A percentile compares a stretch with the other conserved stretches of the same genome.
Conservation (phyloP, 1,284 basidiomycete genomes). For the Fereydounia khargensis region DNA sequence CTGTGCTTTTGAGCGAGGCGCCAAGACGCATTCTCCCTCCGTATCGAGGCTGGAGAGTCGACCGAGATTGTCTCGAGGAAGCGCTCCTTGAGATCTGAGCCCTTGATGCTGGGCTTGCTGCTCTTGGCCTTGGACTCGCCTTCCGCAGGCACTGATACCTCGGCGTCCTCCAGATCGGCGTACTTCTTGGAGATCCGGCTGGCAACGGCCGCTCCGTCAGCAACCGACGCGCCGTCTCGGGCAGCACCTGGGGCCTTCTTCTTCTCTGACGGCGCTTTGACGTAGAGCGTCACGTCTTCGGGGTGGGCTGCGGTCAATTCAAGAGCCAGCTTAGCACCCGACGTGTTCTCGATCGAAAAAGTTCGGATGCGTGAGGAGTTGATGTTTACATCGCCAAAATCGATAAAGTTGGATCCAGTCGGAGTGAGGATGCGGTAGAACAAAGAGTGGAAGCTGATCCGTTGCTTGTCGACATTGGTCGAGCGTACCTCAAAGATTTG, state of each 20-base stretch:
- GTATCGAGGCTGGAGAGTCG: constrained; percentile 47
- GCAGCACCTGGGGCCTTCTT: not conserved
- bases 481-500: constrained; percentile 61
- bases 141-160: constrained; percentile 1
- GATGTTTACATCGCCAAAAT: constrained; percentile 62
- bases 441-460: constrained; percentile 62
- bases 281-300: constrained; percentile 61
- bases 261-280: constrained; percentile 40
- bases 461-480: constrained; percentile 61
- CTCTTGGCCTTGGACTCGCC: constrained; percentile 9
- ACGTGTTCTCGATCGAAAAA: constrained; percentile 61
- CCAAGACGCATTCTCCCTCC: constrained; percentile 49
- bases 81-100: constrained; percentile 58
- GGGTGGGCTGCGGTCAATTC: constrained; percentile 61
- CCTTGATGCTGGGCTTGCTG: constrained; percentile 21
- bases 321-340: constrained; percentile 57
- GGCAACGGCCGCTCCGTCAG: too few species aligned
- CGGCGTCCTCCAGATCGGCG: not conserved
- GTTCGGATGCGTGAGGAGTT: constrained; percentile 60
- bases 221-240: not conserved
- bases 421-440: constrained; percentile 63
- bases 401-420: constrained; percentile 61
- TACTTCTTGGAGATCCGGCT: too few species aligned
- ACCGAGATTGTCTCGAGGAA: constrained; percentile 61
- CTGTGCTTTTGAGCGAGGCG: constrained; percentile 46